Base-by-base conservation (phyloP, 2,329 filamentous ascomycete species). In the Talaromyces sp. region DNA sequence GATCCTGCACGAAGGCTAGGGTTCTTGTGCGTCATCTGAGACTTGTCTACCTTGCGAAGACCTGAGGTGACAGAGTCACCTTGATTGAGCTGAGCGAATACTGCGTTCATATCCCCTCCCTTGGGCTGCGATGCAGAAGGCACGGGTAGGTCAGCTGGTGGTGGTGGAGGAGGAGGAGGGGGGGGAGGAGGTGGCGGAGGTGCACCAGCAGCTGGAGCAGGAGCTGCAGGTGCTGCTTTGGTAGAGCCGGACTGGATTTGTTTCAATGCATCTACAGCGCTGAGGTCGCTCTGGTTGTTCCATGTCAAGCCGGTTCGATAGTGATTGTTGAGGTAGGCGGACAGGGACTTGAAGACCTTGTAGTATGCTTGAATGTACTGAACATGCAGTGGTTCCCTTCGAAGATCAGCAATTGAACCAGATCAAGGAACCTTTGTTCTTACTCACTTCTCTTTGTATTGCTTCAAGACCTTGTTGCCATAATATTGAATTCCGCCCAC, bases 21-120 rank as follows among this genome's bases (percentile, higher is more conserved):
- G 79, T 99, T 99, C 83, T 98, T 98, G 81, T 99, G 95, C 66
- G 95, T 99, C 94, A 97, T 97, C 78, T 98, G 85, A 62, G 91
- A 95, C 75, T 89, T 90, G 80, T 97, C 94, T 59, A 99, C 95
- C 82, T 97, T 99, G 70, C 91, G 90, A 41, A 99, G 84, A 37
- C 91, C 89, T 69, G 91, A 88, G 3, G 95, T 99, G 66, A 99
- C 91, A n/a, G 87, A 84, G 66, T 91, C 88, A 65, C 95, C 95
- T 76, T 90, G 89, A 80, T 98, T 98, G 62, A 99, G 82, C 70
- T 97, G 90, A 47, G 89, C 90, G 76, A 99, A 99, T 2, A 99
- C 93, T 27, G 94, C 93, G 24, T 88, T 88, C 77, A 97, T 88
- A 64, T 94, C 93, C 5, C 54, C 64, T 33, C 84, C 78, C 8